Evolutionary conservation across 345 rosid genomes (phyloP), one percentile per base, ranked within the genome.

Genomic region (Brassica incana): DNA sequence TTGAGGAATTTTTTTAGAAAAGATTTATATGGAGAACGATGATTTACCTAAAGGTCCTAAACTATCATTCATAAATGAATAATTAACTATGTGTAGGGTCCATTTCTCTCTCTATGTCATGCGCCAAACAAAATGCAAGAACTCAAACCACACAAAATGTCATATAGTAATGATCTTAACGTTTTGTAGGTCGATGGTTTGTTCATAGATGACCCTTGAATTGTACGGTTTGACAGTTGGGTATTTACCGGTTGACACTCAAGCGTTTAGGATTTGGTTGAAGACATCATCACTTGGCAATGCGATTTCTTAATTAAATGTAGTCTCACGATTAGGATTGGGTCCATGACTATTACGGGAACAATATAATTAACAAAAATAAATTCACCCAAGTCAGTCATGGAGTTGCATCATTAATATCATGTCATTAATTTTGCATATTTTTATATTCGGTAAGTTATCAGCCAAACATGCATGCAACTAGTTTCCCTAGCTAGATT

Each of bases 1-100:
- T 80, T 87, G 68, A 83, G 88, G 91, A 90, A 90, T 82, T 85
- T 73, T 12, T 61, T 45, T 74, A 82, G 87, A 81, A 83, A 82
- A 87, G 77, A 83, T 71, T 78, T 48, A 73, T 77, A 76, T 77
- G 50, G 5, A 66, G 23, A 58, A 72, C 60, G 16, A 65, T 52
- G 60, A 78, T 62, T 50, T 50, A 50, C 58, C 58, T 50, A 50
- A 50, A 50, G 18, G 5, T 50, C 65, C 9, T 54, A 54, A 69
- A 29, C 45, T 30, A 69, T 56, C 56, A 25, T 60, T 43, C 50
- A 40, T 36, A 38, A 60, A 58, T 60, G 18, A 50, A 67, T 48
- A 20, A 48, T 54, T 50, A 71, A 35, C 18, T 2, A 50, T 50
- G 5, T 50, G 56, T 50, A 50, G 72, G 45, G 76, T 72, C 65